A percentile compares a stretch with the other conserved stretches of the same genome.
Evolutionary conservation across 2,329 filamentous ascomycete species (phyloP).

Genomic region (Fusarium nematophilum): DNA sequence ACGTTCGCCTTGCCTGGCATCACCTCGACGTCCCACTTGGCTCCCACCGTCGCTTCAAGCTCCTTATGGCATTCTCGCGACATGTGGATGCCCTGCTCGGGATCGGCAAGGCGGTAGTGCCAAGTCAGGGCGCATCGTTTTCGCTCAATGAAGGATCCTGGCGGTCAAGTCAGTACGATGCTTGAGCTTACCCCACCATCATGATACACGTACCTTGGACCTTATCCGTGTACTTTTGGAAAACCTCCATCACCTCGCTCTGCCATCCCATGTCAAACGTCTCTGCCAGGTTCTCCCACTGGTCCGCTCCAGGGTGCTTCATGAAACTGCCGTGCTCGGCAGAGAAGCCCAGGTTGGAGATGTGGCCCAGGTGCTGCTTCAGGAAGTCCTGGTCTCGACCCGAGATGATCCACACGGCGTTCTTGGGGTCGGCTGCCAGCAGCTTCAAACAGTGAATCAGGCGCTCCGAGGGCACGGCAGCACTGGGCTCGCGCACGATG

Average conservation of each 20-base stretch:
- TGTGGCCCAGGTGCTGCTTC: constrained; percentile 91
- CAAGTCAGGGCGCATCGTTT: constrained; percentile 96
- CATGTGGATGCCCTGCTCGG: constrained; percentile 84
- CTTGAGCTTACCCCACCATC: too few species aligned
- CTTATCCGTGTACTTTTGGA: constrained; percentile 88
- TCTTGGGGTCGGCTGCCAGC: constrained; percentile 82
- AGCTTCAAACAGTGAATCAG: constrained; percentile 83
- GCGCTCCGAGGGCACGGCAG: constrained; percentile 87
- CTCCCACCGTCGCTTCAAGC: constrained; percentile 79
- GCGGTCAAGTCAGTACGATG: constrained; percentile 16
- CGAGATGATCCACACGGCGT: constrained; percentile 98
- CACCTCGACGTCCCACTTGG: constrained; percentile 91
- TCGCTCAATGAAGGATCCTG: constrained; percentile 90
- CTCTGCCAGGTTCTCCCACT: constrained; percentile 92
- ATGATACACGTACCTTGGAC: constrained; percentile 74
- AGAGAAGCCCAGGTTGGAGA: constrained; percentile 88
- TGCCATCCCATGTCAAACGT: constrained; percentile 94
- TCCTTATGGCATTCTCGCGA: constrained; percentile 84
- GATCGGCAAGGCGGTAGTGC: constrained; percentile 95
- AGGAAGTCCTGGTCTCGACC: constrained; percentile 94
- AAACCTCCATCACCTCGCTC: constrained; percentile 82
- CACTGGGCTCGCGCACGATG: constrained; percentile 90
- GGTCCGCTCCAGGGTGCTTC: constrained; percentile 77
- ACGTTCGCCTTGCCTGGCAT: constrained; percentile 98
- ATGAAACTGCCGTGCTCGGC: constrained; percentile 98